phyloP scores from a whole-genome alignment of 371 early-diverging fungal species.

The Actinomortierella ambigua region DNA sequence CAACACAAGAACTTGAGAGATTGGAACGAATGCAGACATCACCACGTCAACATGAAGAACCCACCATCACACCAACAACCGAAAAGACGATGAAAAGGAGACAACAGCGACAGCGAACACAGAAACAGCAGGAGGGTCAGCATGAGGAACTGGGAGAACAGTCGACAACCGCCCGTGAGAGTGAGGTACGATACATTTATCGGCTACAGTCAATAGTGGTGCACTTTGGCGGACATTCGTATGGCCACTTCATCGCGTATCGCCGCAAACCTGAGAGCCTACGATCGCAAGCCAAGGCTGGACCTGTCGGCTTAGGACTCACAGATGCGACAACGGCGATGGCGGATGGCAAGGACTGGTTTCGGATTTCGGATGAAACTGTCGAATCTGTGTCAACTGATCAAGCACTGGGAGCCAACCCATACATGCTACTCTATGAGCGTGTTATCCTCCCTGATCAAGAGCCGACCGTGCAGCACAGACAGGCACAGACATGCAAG shows the following conservation, averaged over 20 bases:
- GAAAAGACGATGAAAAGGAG: not conserved
- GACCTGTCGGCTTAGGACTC: slow-evolving; percentile 18
- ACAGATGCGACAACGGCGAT: not conserved
- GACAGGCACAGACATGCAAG: too few species aligned
- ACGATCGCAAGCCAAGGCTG: slow-evolving; percentile 43
- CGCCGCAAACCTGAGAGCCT: slow-evolving; percentile 66
- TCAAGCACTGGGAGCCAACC: slow-evolving; percentile 75
- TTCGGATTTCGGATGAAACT: slow-evolving; percentile 88
- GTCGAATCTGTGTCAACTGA: slow-evolving; percentile 78
- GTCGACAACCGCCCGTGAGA: slow-evolving; percentile 6
- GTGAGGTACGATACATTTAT: slow-evolving; percentile 52
- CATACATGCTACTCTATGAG: slow-evolving; percentile 93
- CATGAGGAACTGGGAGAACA: slow-evolving; percentile 8
- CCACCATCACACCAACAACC: not conserved
- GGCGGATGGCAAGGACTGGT: slow-evolving; percentile 63
- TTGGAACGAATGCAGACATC: slow-evolving; percentile 3
- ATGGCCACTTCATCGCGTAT: slow-evolving; percentile 94
- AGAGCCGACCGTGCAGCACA: too few species aligned
- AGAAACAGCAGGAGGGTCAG: slow-evolving; percentile 7
- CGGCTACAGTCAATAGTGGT: slow-evolving; percentile 85
- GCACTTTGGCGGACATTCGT: slow-evolving; percentile 89
- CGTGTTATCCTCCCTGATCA: slow-evolving; percentile 30
- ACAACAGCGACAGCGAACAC: slow-evolving; percentile 1
- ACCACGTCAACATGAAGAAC: slow-evolving; percentile 1
- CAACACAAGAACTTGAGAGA: slow-evolving; percentile 18